These are phyloP conservation scores for Pyracantha coccinea DNA, from an alignment of 331 rosid species.

Conservation along the genomic window DNA sequence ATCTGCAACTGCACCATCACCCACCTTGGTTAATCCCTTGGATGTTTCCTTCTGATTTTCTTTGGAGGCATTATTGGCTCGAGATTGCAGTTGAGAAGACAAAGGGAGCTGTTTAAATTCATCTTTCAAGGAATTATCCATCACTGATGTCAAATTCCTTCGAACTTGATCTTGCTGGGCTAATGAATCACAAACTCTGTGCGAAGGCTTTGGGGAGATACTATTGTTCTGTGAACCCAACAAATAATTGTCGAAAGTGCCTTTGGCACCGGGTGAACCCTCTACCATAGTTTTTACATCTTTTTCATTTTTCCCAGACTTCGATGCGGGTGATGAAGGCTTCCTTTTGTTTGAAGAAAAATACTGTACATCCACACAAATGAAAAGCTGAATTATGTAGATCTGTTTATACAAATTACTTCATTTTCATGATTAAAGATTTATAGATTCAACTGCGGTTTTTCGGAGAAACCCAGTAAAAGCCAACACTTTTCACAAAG, in stretches of 20 bases:
- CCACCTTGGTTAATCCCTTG: constrained; percentile 6
- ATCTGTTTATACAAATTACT: neutral
- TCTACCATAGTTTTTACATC: constrained; percentile 36
- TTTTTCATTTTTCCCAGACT: constrained; percentile 42
- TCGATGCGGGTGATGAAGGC: constrained; percentile 44
- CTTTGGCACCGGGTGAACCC: constrained; percentile 66
- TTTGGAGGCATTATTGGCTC: constrained; percentile 9
- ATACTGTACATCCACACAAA: constrained; percentile 41
- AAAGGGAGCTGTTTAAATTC: constrained; percentile 22
- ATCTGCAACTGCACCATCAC: constrained; percentile 23
- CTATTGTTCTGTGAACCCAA: constrained; percentile 43
- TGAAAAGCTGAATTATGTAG: neutral
- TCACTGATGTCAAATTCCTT: constrained; percentile 51
- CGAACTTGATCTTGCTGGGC: constrained; percentile 29
- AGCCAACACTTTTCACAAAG: neutral
- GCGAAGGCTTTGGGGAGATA: constrained; percentile 6
- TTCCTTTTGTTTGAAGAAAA: constrained; percentile 78
- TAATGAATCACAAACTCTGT: constrained; percentile 7
- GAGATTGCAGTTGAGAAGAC: constrained; percentile 13
- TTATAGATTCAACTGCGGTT: neutral
- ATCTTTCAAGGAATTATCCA: constrained; percentile 28
- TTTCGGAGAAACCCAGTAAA: neutral
- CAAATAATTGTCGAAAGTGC: constrained; percentile 55
- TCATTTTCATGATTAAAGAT: neutral
- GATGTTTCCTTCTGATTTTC: constrained; percentile 11